A percentile compares a stretch with the other conserved stretches of the same genome.
phyloP scores from a whole-genome alignment of 495 filamentous ascomycete species.

The Pseudotulostoma volvatum region DNA sequence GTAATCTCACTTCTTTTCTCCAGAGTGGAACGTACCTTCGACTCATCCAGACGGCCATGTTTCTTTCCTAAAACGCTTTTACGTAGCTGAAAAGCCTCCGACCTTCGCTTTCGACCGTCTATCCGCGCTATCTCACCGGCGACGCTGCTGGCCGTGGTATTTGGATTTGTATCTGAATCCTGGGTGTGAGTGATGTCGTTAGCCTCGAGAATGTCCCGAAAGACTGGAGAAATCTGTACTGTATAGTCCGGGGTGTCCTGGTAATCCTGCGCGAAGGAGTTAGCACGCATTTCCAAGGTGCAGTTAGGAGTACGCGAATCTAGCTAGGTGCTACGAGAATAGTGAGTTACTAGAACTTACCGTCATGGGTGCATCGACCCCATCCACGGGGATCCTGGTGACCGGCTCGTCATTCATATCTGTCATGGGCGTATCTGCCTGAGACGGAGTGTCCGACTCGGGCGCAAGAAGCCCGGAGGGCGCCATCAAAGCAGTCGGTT shows the following conservation, averaged over 20 bases:
- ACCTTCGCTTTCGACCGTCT: constrained; percentile 73
- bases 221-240: constrained; percentile 17
- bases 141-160: constrained; percentile 79
- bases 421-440: constrained; percentile 38
- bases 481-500: constrained; percentile 33
- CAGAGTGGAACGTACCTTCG: constrained; percentile 65
- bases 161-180: constrained; percentile 87
- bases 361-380: constrained; percentile 27
- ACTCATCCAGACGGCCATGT: constrained; percentile 73
- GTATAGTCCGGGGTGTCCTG: constrained; percentile 76
- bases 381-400: constrained; percentile 26
- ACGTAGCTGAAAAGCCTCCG: constrained; percentile 71
- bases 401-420: constrained; percentile 41
- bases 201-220: neutral
- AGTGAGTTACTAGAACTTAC: no score
- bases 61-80: constrained; percentile 90
- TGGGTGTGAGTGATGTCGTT: constrained; percentile 9
- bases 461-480: constrained; percentile 34
- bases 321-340: neutral
- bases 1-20: no score
- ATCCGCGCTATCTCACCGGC: constrained; percentile 44
- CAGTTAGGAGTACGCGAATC: neutral
- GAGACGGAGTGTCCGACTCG: constrained; percentile 31
- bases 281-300: neutral
- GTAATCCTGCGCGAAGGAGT: constrained; percentile 33